Percentiles rank a stretch among this genome's conserved stretches.
phyloP scores from a whole-genome alignment of 108 stramenopile genomes.

The Skeletonema menzelii region DNA sequence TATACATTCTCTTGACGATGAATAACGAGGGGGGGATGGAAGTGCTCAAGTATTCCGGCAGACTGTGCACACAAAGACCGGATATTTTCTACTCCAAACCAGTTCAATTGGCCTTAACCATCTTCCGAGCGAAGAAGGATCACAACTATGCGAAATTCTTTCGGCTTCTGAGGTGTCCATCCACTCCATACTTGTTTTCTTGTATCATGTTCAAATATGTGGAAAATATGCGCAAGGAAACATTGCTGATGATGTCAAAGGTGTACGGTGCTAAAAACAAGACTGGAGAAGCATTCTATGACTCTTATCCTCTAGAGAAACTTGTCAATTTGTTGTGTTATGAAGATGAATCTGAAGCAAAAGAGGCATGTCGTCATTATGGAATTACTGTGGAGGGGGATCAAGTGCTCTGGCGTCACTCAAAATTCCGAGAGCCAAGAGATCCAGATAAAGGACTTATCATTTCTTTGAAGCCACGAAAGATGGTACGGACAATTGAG shows the following conservation, averaged over 20 bases:
- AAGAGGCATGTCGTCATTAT: conserved; percentile 73
- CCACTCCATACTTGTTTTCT: conserved; percentile 76
- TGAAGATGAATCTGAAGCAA: conserved; percentile 80
- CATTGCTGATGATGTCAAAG: conserved; percentile 74
- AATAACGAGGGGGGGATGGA: conserved; percentile 93
- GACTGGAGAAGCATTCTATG: conserved; percentile 70
- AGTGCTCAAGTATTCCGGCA: conserved; percentile 84
- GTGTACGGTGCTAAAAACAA: conserved; percentile 75
- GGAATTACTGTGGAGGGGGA: conserved; percentile 69
- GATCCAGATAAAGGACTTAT: conserved; percentile 74
- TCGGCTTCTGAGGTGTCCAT: conserved; percentile 52
- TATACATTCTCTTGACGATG: conserved; percentile 80
- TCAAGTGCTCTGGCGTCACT: conserved; percentile 66
- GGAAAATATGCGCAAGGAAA: conserved; percentile 78
- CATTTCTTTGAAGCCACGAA: conserved; percentile 66
- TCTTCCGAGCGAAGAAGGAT: conserved; percentile 85
- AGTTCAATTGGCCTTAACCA: conserved; percentile 82
- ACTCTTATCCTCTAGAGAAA: conserved; percentile 71
- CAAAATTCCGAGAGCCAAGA: conserved; percentile 69
- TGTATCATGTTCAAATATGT: conserved; percentile 93
- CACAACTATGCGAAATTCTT: conserved; percentile 89
- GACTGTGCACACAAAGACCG: conserved; percentile 63
- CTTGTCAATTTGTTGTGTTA: conserved; percentile 75
- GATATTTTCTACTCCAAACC: conserved; percentile 77
- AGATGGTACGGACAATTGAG: conserved; percentile 88